Evolutionary conservation across 805 yeast genomes (phyloP).

Genomic region (Naumovozyma baii): DNA sequence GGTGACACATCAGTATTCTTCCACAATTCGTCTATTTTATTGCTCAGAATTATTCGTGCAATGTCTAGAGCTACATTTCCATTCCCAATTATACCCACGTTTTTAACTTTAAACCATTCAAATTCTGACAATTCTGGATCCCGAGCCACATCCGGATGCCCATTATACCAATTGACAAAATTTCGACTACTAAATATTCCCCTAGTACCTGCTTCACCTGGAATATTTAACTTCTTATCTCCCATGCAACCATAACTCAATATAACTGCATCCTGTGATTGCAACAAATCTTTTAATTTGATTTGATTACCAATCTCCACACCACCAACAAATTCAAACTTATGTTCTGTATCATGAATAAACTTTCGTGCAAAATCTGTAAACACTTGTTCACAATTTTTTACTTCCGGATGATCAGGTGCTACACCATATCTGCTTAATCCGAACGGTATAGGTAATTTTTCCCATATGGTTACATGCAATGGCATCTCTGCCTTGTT

Average conservation of each 20-base stretch:
- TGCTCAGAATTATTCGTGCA: conserved; percentile 63
- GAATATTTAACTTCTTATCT: conserved; percentile 40
- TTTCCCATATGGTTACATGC: conserved; percentile 69
- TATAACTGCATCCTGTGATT: conserved; percentile 62
- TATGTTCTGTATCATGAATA: conserved; percentile 18
- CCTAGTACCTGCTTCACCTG: conserved; percentile 45
- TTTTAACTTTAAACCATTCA: conserved; percentile 48
- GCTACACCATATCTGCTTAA: conserved; percentile 93
- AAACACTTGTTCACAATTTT: conserved; percentile 65
- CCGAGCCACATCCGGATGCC: conserved; percentile 49
- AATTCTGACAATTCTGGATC: conserved; percentile 37
- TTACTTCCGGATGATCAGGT: conserved; percentile 97
- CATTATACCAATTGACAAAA: conserved; percentile 95
- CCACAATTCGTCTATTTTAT: conserved; percentile 43
- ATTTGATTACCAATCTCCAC: conserved; percentile 58
- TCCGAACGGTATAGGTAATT: conserved; percentile 84
- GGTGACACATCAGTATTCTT: conserved; percentile 60
- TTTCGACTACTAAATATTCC: conserved; percentile 75
- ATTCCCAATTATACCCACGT: conserved; percentile 82
- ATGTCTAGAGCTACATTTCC: conserved; percentile 95
- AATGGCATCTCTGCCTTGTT: conserved; percentile 36
- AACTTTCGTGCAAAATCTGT: conserved; percentile 35
- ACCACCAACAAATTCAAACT: conserved; percentile 61
- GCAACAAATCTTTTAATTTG: conserved; percentile 37
- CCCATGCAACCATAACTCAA: conserved; percentile 78